Percentiles rank a stretch among this genome's conserved stretches.
These are phyloP conservation scores for Scedosporium boydii DNA, from an alignment of 2,329 filamentous ascomycete species.

Conservation along the genomic window DNA sequence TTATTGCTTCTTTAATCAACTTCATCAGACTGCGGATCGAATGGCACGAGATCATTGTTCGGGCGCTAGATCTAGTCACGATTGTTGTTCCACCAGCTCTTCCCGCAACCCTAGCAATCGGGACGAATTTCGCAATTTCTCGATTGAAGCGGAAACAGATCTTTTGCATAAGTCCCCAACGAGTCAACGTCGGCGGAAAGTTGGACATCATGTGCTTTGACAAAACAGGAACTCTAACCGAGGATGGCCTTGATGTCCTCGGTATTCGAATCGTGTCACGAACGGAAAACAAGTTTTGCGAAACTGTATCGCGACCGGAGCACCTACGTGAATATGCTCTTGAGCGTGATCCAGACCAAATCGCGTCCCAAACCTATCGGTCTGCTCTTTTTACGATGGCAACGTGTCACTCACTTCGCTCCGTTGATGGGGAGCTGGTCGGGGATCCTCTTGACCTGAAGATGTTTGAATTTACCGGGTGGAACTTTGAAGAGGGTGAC, in stretches of 20 bases:
- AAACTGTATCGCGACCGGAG: constrained; percentile 51
- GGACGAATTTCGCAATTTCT: constrained; percentile 86
- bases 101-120: constrained; percentile 90
- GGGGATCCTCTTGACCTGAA: constrained; percentile 93
- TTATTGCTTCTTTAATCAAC: constrained; percentile 84
- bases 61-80: constrained; percentile 89
- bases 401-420: constrained; percentile 85
- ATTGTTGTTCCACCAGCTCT: constrained; percentile 94
- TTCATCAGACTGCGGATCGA: constrained; percentile 76
- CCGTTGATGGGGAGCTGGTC: constrained; percentile 79
- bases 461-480: constrained; percentile 96
- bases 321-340: neutral
- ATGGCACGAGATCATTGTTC: constrained; percentile 85
- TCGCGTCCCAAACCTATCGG: neutral
- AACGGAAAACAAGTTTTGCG: constrained; percentile 56
- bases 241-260: constrained; percentile 89
- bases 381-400: constrained; percentile 90
- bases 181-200: constrained; percentile 94
- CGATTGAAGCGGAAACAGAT: constrained; percentile 83
- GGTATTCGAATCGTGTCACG: constrained; percentile 71
- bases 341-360: neutral
- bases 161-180: constrained; percentile 94
- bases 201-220: constrained; percentile 96
- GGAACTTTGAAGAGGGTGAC: constrained; percentile 84
- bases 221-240: constrained; percentile 96